Conservation (phyloP, 305 asterid genomes). For the Fraxinus albicans region DNA sequence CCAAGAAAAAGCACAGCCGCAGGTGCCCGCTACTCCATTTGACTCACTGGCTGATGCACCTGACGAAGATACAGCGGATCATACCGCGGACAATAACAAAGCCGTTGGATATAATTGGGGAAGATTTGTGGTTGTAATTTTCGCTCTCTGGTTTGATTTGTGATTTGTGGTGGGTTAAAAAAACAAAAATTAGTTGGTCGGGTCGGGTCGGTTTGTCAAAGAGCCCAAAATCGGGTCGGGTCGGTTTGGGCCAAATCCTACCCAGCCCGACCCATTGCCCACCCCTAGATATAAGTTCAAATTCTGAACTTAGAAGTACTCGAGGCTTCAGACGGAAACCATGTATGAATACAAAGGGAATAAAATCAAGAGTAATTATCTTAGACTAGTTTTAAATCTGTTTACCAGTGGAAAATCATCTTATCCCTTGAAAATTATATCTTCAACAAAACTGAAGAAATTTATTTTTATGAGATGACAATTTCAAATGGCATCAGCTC, state of each 20-base stretch:
- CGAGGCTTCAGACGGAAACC: neutral
- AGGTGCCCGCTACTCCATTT: constrained; percentile 48
- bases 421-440: neutral
- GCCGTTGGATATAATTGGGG: constrained; percentile 47
- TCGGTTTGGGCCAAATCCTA: no score
- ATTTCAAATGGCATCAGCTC: neutral
- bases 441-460: neutral
- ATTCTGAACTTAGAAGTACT: neutral
- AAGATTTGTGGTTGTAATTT: constrained; percentile 34
- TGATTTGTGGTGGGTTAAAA: no score
- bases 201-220: no score
- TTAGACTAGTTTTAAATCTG: neutral
- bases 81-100: constrained; percentile 38
- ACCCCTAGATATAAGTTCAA: no score
- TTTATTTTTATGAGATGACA: neutral
- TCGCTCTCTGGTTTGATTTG: constrained; percentile 33
- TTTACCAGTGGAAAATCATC: neutral
- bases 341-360: neutral
- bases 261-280: no score
- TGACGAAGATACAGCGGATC: constrained; percentile 56
- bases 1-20: constrained; percentile 56
- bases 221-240: no score
- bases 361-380: neutral
- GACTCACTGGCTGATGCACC: constrained; percentile 81
- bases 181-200: no score